Evolutionary conservation across 2,329 filamentous ascomycete species (phyloP), one percentile per base, ranked within the genome.

Genomic region (Capronia americana): DNA sequence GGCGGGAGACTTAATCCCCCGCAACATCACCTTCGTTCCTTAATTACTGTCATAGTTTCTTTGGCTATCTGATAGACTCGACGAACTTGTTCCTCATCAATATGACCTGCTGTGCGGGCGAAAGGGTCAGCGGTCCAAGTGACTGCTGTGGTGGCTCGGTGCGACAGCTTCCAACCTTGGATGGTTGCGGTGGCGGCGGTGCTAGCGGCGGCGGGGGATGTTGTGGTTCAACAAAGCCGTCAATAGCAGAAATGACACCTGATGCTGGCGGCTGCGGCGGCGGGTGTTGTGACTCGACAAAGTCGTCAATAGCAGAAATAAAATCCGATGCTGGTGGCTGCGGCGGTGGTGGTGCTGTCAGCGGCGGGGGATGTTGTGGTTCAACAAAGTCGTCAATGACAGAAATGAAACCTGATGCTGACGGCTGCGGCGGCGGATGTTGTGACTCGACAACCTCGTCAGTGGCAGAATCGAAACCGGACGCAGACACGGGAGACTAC

Each of bases 391-490:
- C 55, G 23, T 30, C 55, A 26, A 11, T 12, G 28, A 3, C 8
- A 46, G 63, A 48, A 56, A 11, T 54, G 34, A 14, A 48, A n/a
- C 44, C 38, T 17, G 56, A 54, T 23, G 55, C 10, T 54, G 48
- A 14, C 57, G 8, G n/a, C n/a, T n/a, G 28, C 28, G 28, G 28
- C 28, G 28, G 28, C 28, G 28, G 28, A 4, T 57, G 34, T 17
- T 57, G 55, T 28, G 17, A 10, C n/a, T 26, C 34, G 2, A 46
- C 34, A 46, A 46, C 6, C 23, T 46, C 55, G 7, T 30, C 55
- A n/a, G 20, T 14, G 28, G 10, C 8, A 26, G 63, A 48, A 57
- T 14, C 32, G 34, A 10, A 50, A n/a, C 57, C 53, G 8, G 50
- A 50, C 10, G 56, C 0, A 61, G 51, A 20, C 58, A 12, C 17